Conservation (phyloP, 2,329 filamentous ascomycete genomes). For the Curvularia eragrostidis region DNA sequence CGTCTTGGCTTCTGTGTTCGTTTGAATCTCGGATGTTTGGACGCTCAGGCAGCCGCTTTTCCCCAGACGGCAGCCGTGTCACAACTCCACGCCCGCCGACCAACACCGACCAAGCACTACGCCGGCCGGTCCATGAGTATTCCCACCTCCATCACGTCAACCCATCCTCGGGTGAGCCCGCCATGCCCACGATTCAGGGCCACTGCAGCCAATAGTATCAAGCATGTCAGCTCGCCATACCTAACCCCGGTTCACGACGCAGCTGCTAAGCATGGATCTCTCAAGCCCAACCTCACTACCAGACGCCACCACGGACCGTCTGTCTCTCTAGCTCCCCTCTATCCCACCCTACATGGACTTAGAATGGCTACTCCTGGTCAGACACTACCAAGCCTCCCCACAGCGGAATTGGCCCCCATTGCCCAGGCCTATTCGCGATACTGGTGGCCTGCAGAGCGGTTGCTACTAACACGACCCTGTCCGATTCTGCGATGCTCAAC, state of each 20-base stretch:
- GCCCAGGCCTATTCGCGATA: constrained; percentile 17
- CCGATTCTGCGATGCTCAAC: constrained; percentile 1
- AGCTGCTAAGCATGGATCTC: constrained; percentile 8
- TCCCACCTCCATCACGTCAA: background rate
- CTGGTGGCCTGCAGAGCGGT: constrained; percentile 13
- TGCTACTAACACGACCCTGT: background rate
- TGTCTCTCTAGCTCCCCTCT: constrained; percentile 7
- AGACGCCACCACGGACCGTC: constrained; percentile 21
- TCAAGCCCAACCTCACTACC: constrained; percentile 17
- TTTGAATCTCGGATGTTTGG: background rate
- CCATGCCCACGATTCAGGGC: background rate
- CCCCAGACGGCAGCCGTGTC: background rate
- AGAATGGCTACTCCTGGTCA: constrained; percentile 11
- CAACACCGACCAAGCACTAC: background rate
- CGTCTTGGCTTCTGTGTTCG: background rate
- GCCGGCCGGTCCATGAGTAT: background rate
- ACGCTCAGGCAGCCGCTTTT: background rate
- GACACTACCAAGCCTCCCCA: constrained; percentile 8
- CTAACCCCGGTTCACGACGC: constrained; percentile 10
- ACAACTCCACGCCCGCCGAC: background rate
- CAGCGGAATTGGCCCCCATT: constrained; percentile 17
- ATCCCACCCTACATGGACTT: constrained; percentile 7
- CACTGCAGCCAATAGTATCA: constrained; percentile 7
- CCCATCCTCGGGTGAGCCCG: background rate
- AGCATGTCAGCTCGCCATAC: constrained; percentile 8